Conservation (phyloP, 345 rosid species). For the Gossypium australe region DNA sequence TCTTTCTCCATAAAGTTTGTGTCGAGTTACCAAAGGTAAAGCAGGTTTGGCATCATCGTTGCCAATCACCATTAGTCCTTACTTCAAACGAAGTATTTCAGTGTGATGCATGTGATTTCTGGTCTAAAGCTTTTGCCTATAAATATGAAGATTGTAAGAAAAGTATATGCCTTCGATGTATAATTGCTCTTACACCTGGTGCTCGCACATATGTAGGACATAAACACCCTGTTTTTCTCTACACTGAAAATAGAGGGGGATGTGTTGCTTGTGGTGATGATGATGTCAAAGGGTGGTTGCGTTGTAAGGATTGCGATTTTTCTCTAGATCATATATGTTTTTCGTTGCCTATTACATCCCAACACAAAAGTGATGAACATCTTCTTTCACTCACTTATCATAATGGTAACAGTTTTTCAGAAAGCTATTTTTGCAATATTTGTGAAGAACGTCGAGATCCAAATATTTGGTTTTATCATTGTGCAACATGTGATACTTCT, state of each 20-base stretch:
- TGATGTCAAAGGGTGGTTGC: too few relatives aligned
- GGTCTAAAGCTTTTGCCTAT: background rate
- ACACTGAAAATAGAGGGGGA: rapidly evolving
- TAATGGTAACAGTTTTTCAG: background rate
- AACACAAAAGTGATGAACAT: background rate
- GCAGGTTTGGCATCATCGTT: background rate
- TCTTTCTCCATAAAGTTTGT: background rate
- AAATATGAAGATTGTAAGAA: background rate
- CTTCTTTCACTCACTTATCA: background rate
- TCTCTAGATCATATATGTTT: background rate
- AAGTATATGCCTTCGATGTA: background rate
- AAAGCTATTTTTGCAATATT: background rate
- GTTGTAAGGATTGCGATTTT: background rate
- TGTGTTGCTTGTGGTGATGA: background rate
- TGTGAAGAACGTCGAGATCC: background rate
- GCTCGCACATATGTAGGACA: background rate
- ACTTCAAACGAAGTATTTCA: rapidly evolving
- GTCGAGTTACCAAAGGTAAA: background rate
- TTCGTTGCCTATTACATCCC: background rate
- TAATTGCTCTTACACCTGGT: background rate
- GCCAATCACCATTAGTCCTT: background rate
- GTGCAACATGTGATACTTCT: background rate
- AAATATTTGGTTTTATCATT: background rate
- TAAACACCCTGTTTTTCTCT: background rate
- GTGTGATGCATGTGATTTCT: rapidly evolving